These are phyloP conservation scores for Zygoascus meyerae DNA, from an alignment of 1,139 yeast genomes.

Conservation along the genomic window DNA sequence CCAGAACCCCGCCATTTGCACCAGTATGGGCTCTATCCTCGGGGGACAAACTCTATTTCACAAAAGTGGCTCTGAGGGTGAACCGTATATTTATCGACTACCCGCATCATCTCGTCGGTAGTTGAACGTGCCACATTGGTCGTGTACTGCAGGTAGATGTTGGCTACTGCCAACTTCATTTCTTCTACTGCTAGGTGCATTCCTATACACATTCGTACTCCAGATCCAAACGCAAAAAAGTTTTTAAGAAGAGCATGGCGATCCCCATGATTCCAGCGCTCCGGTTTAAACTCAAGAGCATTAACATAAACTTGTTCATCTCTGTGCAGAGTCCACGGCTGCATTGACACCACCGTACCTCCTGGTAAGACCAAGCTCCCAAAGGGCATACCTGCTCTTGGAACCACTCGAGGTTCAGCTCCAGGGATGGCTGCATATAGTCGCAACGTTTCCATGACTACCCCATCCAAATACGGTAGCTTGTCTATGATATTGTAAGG, in stretches of 20 bases:
- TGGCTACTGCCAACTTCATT: conserved; percentile 54
- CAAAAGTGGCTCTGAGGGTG: conserved; percentile 30
- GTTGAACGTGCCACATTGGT: conserved; percentile 31
- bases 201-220: conserved; percentile 72
- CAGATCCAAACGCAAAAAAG: conserved; percentile 68
- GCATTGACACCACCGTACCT: conserved; percentile 56
- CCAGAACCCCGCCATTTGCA: too few species aligned
- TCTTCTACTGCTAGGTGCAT: conserved; percentile 63
- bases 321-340: conserved; percentile 62
- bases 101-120: conserved; percentile 22
- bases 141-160: conserved; percentile 46
- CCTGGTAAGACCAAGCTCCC: conserved; percentile 37
- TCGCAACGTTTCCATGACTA: conserved; percentile 53
- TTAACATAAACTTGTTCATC: conserved; percentile 45
- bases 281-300: conserved; percentile 51
- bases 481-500: conserved; percentile 39
- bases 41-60: conserved; percentile 2
- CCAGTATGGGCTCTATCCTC: too few species aligned
- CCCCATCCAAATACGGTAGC: conserved; percentile 52
- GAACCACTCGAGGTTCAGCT: conserved; percentile 58
- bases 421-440: conserved; percentile 72
- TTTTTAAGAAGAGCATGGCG: conserved; percentile 45
- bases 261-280: conserved; percentile 52
- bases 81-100: conserved; percentile 37
- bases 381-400: conserved; percentile 29